Base-by-base conservation (phyloP, 2,329 filamentous ascomycete species). In the Corniculantispora saksenae region DNA sequence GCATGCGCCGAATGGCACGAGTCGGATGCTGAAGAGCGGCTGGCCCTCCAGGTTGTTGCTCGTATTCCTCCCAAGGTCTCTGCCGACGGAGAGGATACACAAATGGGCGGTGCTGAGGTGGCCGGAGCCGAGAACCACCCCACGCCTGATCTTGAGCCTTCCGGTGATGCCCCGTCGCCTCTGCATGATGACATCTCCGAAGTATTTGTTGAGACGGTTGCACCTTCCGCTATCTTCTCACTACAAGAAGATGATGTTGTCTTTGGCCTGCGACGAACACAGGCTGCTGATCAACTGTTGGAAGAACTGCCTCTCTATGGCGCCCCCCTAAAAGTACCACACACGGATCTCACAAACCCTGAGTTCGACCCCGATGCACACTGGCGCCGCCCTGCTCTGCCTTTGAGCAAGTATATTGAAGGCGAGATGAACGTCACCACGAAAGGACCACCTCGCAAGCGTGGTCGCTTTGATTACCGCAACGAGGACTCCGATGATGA, bases 331-430 rank as follows among this genome's bases (percentile, higher is more conserved):
- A 82, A 85, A 68, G 78, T 86, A 2, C 86, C 86, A 1, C 84
- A 83, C 58, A 81, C 82, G n/a, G 86, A 89, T 64, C 74, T 87
- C 19, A 82, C 81, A 2, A 81, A 78, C 2, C 84, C 86, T 9
- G 86, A 89, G 60, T 79, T 83, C 65, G 85, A 90, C 61, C 88
- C 89, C 0, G 91, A 94, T 77, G 84, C 87, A 23, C 82, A 82
- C 43, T 94, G 91, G 91, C 89, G 86, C 73, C 86, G 88, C 5
- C 88, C 91, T n/a, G 89, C 93, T 48, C 80, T 96, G 19, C 91
- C 93, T 2, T 84, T 97, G 3, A 97, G 92, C 72, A 97, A 94
- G 75, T 97, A 91, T 74, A 90, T 94, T 0, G 89, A 91, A 66
- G 91, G 92, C 10, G 91, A 92, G 69, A 89, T 98, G 76, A 86